Evolutionary conservation across 139 green algal genomes (phyloP).

Genomic region (Picochlorum costavermella): DNA sequence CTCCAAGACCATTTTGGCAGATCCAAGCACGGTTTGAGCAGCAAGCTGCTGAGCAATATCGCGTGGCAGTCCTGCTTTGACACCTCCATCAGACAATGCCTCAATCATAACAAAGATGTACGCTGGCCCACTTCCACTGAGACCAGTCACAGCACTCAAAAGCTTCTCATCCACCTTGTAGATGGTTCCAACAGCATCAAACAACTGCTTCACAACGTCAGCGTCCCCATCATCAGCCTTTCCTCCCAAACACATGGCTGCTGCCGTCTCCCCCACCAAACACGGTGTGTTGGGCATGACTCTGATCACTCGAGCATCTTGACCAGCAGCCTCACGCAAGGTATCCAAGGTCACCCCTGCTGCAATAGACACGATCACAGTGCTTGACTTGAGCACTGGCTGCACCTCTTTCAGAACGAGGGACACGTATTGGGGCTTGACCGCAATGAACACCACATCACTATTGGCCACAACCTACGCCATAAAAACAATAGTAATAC

Average conservation of each 20-base stretch:
- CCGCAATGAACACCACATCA: conserved; percentile 84
- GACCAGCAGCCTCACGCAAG: conserved; percentile 54
- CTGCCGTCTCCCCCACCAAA: conserved; percentile 81
- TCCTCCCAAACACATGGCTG: conserved; percentile 71
- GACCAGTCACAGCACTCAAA: conserved; percentile 84
- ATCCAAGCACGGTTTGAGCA: conserved; percentile 73
- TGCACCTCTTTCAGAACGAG: conserved; percentile 57
- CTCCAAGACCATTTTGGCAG: conserved; percentile 94
- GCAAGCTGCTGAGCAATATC: conserved; percentile 56
- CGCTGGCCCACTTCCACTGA: conserved; percentile 84
- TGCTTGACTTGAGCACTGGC: conserved; percentile 25
- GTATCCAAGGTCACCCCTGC: conserved; percentile 74
- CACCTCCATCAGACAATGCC: conserved; percentile 87
- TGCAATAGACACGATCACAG: conserved; percentile 87
- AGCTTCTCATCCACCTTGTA: conserved; percentile 78
- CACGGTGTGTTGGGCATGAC: conserved; percentile 98
- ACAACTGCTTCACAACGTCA: conserved; percentile 53
- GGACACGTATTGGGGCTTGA: conserved; percentile 85
- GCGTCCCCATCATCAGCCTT: conserved; percentile 45
- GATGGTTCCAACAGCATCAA: conserved; percentile 62
- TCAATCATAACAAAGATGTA: conserved; percentile 97
- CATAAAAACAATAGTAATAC: background rate
- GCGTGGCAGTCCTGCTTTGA: conserved; percentile 78
- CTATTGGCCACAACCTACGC: conserved; percentile 52
- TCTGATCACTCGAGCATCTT: conserved; percentile 54